Evolutionary conservation across 164 flowering plant genomes (phyloP).

Genomic region (Berberis vulgaris): DNA sequence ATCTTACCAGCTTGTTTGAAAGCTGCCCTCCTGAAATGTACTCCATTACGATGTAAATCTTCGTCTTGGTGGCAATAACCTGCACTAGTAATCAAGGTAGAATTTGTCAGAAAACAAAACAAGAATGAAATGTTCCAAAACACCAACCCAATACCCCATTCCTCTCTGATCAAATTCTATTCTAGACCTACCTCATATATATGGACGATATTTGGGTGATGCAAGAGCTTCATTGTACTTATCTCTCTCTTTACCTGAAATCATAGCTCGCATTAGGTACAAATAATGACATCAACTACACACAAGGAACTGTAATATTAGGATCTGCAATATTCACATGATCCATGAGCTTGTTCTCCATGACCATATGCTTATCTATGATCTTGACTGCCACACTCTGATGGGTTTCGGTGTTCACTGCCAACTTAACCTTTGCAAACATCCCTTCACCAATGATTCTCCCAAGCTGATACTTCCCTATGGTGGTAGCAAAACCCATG

Average conservation of each 20-base stretch:
- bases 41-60: constrained; percentile 67
- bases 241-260: constrained; percentile 70
- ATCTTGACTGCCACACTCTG: constrained; percentile 59
- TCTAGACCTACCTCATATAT: constrained; percentile 48
- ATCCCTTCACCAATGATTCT: constrained; percentile 67
- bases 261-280: neutral
- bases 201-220: constrained; percentile 65
- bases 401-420: constrained; percentile 29
- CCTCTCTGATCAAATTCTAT: neutral
- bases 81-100: constrained; percentile 11
- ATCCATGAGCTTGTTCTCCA: constrained; percentile 40
- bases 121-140: neutral
- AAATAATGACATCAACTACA: neutral
- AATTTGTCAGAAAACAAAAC: neutral
- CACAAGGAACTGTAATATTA: neutral
- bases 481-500: constrained; percentile 40
- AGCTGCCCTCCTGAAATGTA: constrained; percentile 62
- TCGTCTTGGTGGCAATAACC: constrained; percentile 70
- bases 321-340: neutral
- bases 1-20: constrained; percentile 56
- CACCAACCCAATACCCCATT: neutral
- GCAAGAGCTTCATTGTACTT: constrained; percentile 64
- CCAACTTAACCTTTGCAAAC: constrained; percentile 76
- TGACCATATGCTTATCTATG: constrained; percentile 58
- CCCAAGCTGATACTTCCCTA: constrained; percentile 57